Base-by-base conservation (phyloP, 2,329 filamentous ascomycete species). In the Epichloe sibirici region DNA sequence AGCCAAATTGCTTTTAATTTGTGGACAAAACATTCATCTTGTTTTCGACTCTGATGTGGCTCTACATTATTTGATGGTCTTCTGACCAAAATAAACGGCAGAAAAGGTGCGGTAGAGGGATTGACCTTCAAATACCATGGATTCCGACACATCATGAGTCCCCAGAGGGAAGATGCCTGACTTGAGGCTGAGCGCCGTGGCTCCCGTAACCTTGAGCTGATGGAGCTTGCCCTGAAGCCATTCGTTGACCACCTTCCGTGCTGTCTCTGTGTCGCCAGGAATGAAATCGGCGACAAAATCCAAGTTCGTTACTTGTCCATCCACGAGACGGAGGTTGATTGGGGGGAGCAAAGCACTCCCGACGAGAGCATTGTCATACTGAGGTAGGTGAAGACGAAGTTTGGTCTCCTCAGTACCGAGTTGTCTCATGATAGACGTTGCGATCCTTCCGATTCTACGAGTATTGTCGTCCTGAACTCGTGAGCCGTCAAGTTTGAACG, bases 41-140 rank as follows among this genome's bases (percentile, higher is more conserved):
- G 17, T 21, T 11, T 12, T 17, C 39, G 38, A 35, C 21, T 17
- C 15, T n/a, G 45, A 23, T 37, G 31, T 23, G 55, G 52, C 53
- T 51, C 52, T 54, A 48, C 40, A 23, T 51, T 65, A 68, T 63
- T 65, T 58, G 58, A 72, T 60, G 47, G 65, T 70, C 59, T 82
- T 84, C 66, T 81, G 72, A 60, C 81, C 79, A 63, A 83, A 74
- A 57, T 80, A 83, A 59, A 82, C 61, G 45, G 79, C 73, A 52
- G 80, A 74, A 72, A 80, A 79, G 66, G 76, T 76, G 63, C 73
- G 74, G 66, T 84, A 83, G 79, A 83, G 76, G 70, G 73, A 79
- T 84, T 80, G 77, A 93, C 88, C 86, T 85, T 90, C 81, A 71
- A 97, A 85, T 56, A 84, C 74, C 63, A 95, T 68, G 31, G 83